Base-by-base conservation (phyloP, 306 rosid genomes). In the Prosopis cineraria region DNA sequence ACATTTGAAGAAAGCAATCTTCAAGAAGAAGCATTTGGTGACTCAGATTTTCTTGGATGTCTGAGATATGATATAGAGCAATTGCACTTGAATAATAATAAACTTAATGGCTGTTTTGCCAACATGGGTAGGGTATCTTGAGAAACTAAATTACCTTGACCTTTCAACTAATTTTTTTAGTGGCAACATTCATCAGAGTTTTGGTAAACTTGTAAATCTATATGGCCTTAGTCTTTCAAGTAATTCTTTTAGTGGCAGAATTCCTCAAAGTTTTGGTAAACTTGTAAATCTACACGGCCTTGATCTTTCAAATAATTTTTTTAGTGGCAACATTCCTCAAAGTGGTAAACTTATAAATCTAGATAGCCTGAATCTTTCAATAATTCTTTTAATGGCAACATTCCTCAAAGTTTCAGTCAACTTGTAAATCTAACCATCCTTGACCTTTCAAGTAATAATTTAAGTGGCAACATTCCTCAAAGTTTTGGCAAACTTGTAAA, bases 121-220 rank as follows among this genome's bases (percentile, higher is more conserved):
- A 10, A 25, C 9, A n/a, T 74, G 82, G 70, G 6, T 80, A 0
- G 70, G 70, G n/a, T 17, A 65, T n/a, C 34, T 71, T 44, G 3
- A 22, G 56, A 78, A 56, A 19, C 24, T 50, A 50, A 50, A 2
- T 4, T 0, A 1, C 24, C 19, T 50, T 1, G 10, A 6, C n/a
- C 71, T 75, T 12, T 31, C 37, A 1, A 3, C 7, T n/a, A 75
- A 75, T n/a, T 19, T 0, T 62, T 62, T 4, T n/a, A 44, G 3
- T 64, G 36, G 36, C 20, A 1, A 5, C 4, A 11, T 58, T 55
- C 62, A 30, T 0, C 5, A 27, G 3, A 25, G 9, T 58, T 6
- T 58, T 58, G 36, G 7, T 1, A 1, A 4, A 4, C 65, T 58
- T 58, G 3, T 43, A 2, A 6, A 69, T 2, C n/a, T 78, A 0